A percentile compares a stretch with the other conserved stretches of the same genome.
phyloP scores from a whole-genome alignment of 495 filamentous ascomycete genomes.

The Recurvomyces mirabilis region DNA sequence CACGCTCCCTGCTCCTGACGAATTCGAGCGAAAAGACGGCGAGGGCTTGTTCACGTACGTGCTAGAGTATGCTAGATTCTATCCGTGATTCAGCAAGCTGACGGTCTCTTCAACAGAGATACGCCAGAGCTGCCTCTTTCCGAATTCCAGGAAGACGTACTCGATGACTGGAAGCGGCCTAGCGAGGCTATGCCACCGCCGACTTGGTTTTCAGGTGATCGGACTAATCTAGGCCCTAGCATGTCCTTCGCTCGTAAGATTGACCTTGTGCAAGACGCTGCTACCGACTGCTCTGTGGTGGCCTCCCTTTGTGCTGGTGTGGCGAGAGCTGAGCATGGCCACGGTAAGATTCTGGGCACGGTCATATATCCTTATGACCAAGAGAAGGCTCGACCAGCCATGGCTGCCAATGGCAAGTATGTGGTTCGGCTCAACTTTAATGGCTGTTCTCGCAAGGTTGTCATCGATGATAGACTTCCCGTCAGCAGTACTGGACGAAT shows the following conservation, averaged over 20 bases:
- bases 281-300: slow-evolving; percentile 93
- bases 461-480: slow-evolving; percentile 87
- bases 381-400: slow-evolving; percentile 38
- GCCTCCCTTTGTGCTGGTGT: slow-evolving; percentile 82
- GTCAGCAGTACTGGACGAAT: slow-evolving; percentile 58
- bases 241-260: slow-evolving; percentile 46
- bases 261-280: slow-evolving; percentile 86
- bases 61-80: background rate
- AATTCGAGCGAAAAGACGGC: slow-evolving; percentile 39
- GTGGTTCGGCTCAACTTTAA: slow-evolving; percentile 90
- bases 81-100: background rate
- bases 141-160: slow-evolving; percentile 52
- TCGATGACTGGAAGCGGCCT: slow-evolving; percentile 74
- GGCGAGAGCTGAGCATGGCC: slow-evolving; percentile 50
- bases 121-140: slow-evolving; percentile 58
- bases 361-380: slow-evolving; percentile 64
- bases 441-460: slow-evolving; percentile 74
- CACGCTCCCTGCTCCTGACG: slow-evolving; percentile 39
- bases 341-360: slow-evolving; percentile 50
- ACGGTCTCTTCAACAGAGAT: slow-evolving; percentile 45
- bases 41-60: slow-evolving; percentile 45
- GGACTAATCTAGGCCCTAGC: slow-evolving; percentile 29
- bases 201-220: slow-evolving; percentile 20
- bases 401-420: slow-evolving; percentile 78
- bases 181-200: slow-evolving; percentile 40